These are phyloP conservation scores for Gigaspora rosea DNA, from an alignment of 192 early-diverging fungal species.

Conservation along the genomic window DNA sequence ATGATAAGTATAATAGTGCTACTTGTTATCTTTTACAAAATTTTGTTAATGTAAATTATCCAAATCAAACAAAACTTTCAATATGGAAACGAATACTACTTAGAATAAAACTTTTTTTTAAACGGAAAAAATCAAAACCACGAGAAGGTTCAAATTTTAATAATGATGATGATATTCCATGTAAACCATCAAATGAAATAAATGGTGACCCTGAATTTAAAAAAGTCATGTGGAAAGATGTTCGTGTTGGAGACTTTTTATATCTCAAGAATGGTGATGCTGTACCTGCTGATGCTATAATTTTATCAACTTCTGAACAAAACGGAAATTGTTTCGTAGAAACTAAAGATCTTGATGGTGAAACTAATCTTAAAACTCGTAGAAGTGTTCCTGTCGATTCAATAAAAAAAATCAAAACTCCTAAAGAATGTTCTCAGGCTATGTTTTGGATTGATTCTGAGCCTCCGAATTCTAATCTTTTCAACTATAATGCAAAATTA, in stretches of 20 bases:
- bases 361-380: constrained; percentile 95
- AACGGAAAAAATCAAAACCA: not conserved
- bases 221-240: constrained; percentile 64
- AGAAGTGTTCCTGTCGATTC: constrained; percentile 55
- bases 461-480: constrained; percentile 76
- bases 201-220: constrained; percentile 45
- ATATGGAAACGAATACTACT: constrained; percentile 24
- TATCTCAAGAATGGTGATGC: constrained; percentile 79
- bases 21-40: constrained; percentile 46
- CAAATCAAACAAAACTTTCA: constrained; percentile 3
- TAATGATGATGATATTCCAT: constrained; percentile 8
- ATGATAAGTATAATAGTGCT: constrained; percentile 80
- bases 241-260: constrained; percentile 88
- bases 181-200: constrained; percentile 10
- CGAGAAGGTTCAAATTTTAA: not conserved
- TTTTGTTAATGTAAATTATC: constrained; percentile 52
- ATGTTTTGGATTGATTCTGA: constrained; percentile 73
- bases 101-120: constrained; percentile 11
- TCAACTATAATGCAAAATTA: constrained; percentile 73
- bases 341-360: constrained; percentile 95
- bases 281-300: constrained; percentile 82
- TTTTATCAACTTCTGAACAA: constrained; percentile 77
- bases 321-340: constrained; percentile 85
- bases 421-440: constrained; percentile 72
- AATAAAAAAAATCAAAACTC: constrained; percentile 64